phyloP scores from a whole-genome alignment of 2,329 filamentous ascomycete species.

The Neonectria coccinea region DNA sequence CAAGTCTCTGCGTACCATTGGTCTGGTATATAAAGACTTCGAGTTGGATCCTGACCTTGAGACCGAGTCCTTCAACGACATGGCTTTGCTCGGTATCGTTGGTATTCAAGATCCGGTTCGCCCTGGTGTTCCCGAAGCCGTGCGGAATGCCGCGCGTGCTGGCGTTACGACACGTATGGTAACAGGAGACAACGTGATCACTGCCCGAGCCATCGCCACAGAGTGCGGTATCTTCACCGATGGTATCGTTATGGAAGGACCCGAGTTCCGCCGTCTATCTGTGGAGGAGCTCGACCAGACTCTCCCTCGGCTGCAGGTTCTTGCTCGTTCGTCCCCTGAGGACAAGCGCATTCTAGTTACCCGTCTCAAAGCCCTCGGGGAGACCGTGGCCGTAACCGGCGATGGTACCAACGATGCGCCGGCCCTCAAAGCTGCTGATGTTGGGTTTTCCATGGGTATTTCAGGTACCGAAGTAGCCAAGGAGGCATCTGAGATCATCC shows the following conservation, averaged over 20 bases:
- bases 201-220: slow-evolving; percentile 55
- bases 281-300: slow-evolving; percentile 63
- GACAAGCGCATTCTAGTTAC: slow-evolving; percentile 75
- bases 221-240: slow-evolving; percentile 59
- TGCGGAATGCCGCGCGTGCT: slow-evolving; percentile 70
- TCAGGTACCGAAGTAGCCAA: too few relatives aligned
- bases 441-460: too few relatives aligned
- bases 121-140: slow-evolving; percentile 69
- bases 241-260: slow-evolving; percentile 69
- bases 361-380: slow-evolving; percentile 70
- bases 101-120: slow-evolving; percentile 75
- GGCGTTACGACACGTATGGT: slow-evolving; percentile 74
- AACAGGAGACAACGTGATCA: slow-evolving; percentile 61
- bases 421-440: too few relatives aligned
- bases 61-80: slow-evolving; percentile 55
- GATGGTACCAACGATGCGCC: too few relatives aligned
- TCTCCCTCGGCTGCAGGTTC: slow-evolving; percentile 72
- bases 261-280: slow-evolving; percentile 66
- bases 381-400: too few relatives aligned
- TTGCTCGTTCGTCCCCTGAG: slow-evolving; percentile 75
- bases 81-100: slow-evolving; percentile 60
- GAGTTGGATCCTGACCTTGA: slow-evolving; percentile 60
- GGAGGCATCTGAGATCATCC: too few relatives aligned
- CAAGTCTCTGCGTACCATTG: slow-evolving; percentile 79
- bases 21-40: slow-evolving; percentile 77